Percentiles rank a stretch among this genome's conserved stretches.
phyloP scores from a whole-genome alignment of 2,329 filamentous ascomycete species.

The Penicillium sp. region DNA sequence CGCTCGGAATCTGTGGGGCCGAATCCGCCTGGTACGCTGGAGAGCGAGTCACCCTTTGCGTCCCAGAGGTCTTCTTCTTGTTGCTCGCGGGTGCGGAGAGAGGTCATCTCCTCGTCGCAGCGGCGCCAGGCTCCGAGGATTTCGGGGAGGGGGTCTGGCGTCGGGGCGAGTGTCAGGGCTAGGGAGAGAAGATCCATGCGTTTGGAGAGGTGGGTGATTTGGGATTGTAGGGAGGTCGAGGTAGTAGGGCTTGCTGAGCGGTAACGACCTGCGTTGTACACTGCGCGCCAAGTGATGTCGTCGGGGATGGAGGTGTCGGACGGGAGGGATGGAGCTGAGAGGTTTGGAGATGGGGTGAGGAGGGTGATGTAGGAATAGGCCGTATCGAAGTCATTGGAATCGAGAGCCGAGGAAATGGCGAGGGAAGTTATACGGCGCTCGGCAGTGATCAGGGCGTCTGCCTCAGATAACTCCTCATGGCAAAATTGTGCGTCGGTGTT shows the following conservation, averaged over 20 bases:
- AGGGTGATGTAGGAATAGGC: slow-evolving; percentile 62
- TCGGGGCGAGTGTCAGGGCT: slow-evolving; percentile 55
- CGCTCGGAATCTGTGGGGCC: slow-evolving; percentile 41
- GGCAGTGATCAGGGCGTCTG: slow-evolving; percentile 34
- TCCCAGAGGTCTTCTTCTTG: slow-evolving; percentile 56
- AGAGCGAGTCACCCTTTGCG: slow-evolving; percentile 45
- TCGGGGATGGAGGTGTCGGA: slow-evolving; percentile 38
- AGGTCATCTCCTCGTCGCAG: slow-evolving; percentile 55
- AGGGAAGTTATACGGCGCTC: slow-evolving; percentile 45
- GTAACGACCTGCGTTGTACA: slow-evolving; percentile 56
- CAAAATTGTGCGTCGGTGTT: slow-evolving; percentile 13
- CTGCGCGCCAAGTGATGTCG: slow-evolving; percentile 60
- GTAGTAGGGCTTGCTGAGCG: slow-evolving; percentile 32
- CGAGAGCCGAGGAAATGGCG: slow-evolving; percentile 43
- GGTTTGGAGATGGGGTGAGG: slow-evolving; percentile 39
- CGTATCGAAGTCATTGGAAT: slow-evolving; percentile 49
- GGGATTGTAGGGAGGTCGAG: slow-evolving; percentile 31
- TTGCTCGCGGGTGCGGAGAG: slow-evolving; percentile 50
- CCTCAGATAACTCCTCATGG: slow-evolving; percentile 14
- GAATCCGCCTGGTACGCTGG: slow-evolving; percentile 42
- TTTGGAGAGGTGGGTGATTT: slow-evolving; percentile 55
- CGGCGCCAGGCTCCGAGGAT: slow-evolving; percentile 58
- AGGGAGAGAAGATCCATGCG: slow-evolving; percentile 60
- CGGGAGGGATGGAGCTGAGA: slow-evolving; percentile 25
- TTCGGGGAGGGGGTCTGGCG: slow-evolving; percentile 51